Conservation (phyloP, 352 stramenopile genomes). For the Globisporangium recalcitrans region DNA sequence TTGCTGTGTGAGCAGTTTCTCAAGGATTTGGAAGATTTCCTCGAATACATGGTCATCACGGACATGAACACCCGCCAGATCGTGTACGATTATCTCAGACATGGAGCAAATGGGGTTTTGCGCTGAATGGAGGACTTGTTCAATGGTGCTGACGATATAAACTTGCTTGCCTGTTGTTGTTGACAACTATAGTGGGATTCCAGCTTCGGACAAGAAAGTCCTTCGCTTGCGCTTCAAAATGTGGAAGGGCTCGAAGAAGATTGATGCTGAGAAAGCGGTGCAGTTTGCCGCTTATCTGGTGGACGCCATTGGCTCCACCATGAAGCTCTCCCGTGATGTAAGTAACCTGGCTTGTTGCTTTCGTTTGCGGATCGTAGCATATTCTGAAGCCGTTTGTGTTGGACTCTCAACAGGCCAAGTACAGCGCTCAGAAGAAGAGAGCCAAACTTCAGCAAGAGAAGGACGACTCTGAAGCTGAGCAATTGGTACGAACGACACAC, state of each 20-base stretch:
- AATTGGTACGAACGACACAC: conserved; percentile 22
- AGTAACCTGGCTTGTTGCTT: background rate
- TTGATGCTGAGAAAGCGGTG: conserved; percentile 46
- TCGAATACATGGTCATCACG: conserved; percentile 75
- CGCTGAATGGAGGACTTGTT: background rate
- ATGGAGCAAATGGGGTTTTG: background rate
- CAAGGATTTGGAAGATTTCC: conserved; percentile 56
- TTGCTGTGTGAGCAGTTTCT: conserved; percentile 32
- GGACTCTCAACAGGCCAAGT: conserved; percentile 43
- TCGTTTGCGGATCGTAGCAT: background rate
- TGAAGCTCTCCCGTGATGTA: conserved; percentile 77
- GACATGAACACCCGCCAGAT: conserved; percentile 67
- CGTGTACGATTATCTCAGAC: conserved; percentile 34
- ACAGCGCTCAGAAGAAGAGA: conserved; percentile 68
- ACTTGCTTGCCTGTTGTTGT: background rate
- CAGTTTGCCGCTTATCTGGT: conserved; percentile 47
- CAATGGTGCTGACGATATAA: background rate
- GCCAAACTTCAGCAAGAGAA: conserved; percentile 56
- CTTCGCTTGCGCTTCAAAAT: conserved; percentile 66
- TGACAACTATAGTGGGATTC: conserved; percentile 45
- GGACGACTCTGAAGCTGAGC: conserved; percentile 24
- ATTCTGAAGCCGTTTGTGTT: background rate
- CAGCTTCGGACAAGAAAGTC: conserved; percentile 51
- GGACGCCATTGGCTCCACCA: conserved; percentile 59
- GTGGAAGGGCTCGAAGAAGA: conserved; percentile 45